Base-by-base conservation (phyloP, 768 basidiomycete genomes). In the Sarcodon sp. region DNA sequence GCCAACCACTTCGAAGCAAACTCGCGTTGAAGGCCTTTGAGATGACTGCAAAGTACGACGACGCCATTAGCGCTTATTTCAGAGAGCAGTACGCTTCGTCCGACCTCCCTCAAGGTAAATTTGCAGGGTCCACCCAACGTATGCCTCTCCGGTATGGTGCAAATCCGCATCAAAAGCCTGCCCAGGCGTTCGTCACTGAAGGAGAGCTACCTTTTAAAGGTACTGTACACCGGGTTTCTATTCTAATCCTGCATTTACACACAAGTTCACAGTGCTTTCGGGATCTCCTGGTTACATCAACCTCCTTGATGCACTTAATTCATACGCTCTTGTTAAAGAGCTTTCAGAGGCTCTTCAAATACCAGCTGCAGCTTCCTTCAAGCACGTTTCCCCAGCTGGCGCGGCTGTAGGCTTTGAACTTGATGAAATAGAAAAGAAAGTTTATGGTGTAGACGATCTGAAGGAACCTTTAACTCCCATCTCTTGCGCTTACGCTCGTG, bases 271-370 rank as follows among this genome's bases (percentile, higher is more conserved):
- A 94, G 94, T 84, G 39, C 73, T 98, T 11, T 83, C 80, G 57
- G 94, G 96, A 8, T 90, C 93, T 7, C 96, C 96, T 8, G 96
- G 96, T 18, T 97, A 97, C 65, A 98, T 99, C 70, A 99, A 99
- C 70, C 79, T 98, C 6, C 73, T 99, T 46, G 96, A 98, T 59
- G 96, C 93, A 1, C 77, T 99, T 57, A 97, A 97, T 68, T 94
- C 94, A 3, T 99, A 86, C 59, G 93, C 89, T 1, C 77, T 99
- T 36, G 96, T 99, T 49, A 87, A 83, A 58, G 96, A 99, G 62
- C 77, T 99, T 3, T 81, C 89, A 43, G 87, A 79, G 50, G 88
- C 88, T 0, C 77, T 98, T 49, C 66, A 71, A 34, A 79, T 98
- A 43, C 93, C 96, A 13, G 96, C 96, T 11, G 94, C 96, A 10